A percentile compares a stretch with the other conserved stretches of the same genome.
These are phyloP conservation scores for Plenodomus lindquistii DNA, from an alignment of 2,329 filamentous ascomycete genomes.

Conservation along the genomic window DNA sequence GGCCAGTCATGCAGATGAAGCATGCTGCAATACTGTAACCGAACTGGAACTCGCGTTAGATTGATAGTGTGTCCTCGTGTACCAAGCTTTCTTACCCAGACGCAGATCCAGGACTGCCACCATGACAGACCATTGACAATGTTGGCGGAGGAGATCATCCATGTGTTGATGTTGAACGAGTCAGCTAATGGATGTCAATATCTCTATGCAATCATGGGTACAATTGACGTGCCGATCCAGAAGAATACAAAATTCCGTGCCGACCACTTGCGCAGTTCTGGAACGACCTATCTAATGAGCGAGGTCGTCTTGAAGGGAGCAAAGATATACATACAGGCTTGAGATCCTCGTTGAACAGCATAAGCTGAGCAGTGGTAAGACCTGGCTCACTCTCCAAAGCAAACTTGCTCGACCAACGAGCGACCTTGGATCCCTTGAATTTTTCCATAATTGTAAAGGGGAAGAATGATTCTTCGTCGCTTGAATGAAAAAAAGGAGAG, in stretches of 20 bases:
- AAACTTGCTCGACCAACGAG: constrained; percentile 59
- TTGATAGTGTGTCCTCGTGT: constrained; percentile 3
- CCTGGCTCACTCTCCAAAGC: constrained; percentile 76
- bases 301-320: neutral
- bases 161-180: constrained; percentile 68
- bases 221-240: constrained; percentile 63
- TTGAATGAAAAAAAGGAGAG: constrained; percentile 17
- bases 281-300: constrained; percentile 63
- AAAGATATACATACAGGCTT: constrained; percentile 52
- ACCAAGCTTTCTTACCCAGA: constrained; percentile 59
- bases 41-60: constrained; percentile 41
- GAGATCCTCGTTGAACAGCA: constrained; percentile 84
- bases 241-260: constrained; percentile 87
- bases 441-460: constrained; percentile 46
- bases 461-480: constrained; percentile 15
- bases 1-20: constrained; percentile 74
- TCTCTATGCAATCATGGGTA: neutral
- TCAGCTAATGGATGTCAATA: constrained; percentile 38
- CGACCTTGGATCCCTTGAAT: constrained; percentile 42
- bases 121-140: constrained; percentile 78
- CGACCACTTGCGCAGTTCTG: constrained; percentile 78
- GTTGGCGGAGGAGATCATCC: constrained; percentile 90
- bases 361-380: constrained; percentile 76
- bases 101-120: constrained; percentile 81
- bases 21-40: constrained; percentile 77